A percentile compares a stretch with the other conserved stretches of the same genome.
These are phyloP conservation scores for Salvia miltiorrhiza DNA, from an alignment of 257 asterid species.

Conservation along the genomic window DNA sequence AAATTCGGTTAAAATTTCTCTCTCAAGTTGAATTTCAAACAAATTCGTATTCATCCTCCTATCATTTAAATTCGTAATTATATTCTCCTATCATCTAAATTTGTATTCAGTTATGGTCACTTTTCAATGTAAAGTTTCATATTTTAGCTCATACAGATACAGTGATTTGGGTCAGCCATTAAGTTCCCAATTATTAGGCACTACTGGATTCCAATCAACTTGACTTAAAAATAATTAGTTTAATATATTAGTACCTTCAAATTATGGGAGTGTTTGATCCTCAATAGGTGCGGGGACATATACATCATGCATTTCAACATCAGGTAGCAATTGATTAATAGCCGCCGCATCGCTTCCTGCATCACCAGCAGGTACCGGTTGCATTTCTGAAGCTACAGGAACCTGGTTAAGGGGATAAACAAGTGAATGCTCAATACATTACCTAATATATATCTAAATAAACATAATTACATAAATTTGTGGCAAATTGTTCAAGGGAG, in stretches of 20 bases:
- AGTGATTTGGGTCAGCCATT: background rate
- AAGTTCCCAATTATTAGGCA: background rate
- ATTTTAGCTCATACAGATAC: background rate
- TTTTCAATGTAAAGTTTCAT: no score
- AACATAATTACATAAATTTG: background rate
- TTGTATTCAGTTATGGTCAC: no score
- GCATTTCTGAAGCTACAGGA: conserved; percentile 29
- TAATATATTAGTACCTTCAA: conserved; percentile 42
- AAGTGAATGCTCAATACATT: conserved; percentile 11
- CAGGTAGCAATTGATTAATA: conserved; percentile 24
- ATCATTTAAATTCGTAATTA: no score
- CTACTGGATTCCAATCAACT: conserved; percentile 9
- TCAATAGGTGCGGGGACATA: conserved; percentile 30
- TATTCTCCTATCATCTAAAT: no score
- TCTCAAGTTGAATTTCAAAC: no score
- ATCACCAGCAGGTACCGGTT: conserved; percentile 29
- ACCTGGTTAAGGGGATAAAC: conserved; percentile 36
- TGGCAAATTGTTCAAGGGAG: background rate
- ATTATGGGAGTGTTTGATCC: conserved; percentile 34
- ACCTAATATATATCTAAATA: background rate
- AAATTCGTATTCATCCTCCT: no score
- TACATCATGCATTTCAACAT: conserved; percentile 34
- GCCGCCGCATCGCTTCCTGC: conserved; percentile 30
- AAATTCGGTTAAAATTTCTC: no score
- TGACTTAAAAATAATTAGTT: conserved; percentile 3